Evolutionary conservation across 129 eudicot species (phyloP), one percentile per base, ranked within the genome.

Genomic region (Flaveria trinervia): DNA sequence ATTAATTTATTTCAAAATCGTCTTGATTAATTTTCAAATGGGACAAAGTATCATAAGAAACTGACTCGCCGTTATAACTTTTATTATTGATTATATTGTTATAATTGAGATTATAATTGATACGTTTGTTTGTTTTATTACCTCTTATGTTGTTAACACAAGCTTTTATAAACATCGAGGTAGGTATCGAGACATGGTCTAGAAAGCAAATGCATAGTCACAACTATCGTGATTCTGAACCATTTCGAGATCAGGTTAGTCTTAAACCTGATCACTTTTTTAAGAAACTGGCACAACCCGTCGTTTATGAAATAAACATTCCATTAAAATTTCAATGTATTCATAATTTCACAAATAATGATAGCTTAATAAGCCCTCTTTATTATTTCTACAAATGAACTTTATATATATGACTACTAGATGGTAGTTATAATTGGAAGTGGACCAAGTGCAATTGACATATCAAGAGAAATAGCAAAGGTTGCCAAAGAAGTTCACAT

Each of bases 401-500:
- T 65, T 3, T 8, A 23, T 22, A 23, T 10, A 11, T 2, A 26
- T 26, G 59, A 45, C 9, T 71, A 45, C 9, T 71, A 90, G 96
- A 65, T 84, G 65, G 97, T 88, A 72, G 91, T 91, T 7, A 49
- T 85, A 36, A 79, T 91, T 74, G 97, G 94, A 70, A 74, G 15
- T 65, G 93, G 92, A 54, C 85, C 92, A 4, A 91, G 90, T 74
- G 97, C 84, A 16, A 1, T 14, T 2, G 97, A 91, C 62, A 83
- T 88, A 33, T 83, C 87, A 1, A 43, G 39, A 33, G 97, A 91
- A 20, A 85, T 91, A 30, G 83, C 92, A 10, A 66, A n/a, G 4
- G 88, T 88, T 9, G 92, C 93, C 9, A 88, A 86, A 79, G 78
- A 91, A 71, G 97, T 88, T 79, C 92, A 91, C 73, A 73, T 88